Base-by-base conservation (phyloP, 495 filamentous ascomycete species). In the Lasiosphaeria miniovina region DNA sequence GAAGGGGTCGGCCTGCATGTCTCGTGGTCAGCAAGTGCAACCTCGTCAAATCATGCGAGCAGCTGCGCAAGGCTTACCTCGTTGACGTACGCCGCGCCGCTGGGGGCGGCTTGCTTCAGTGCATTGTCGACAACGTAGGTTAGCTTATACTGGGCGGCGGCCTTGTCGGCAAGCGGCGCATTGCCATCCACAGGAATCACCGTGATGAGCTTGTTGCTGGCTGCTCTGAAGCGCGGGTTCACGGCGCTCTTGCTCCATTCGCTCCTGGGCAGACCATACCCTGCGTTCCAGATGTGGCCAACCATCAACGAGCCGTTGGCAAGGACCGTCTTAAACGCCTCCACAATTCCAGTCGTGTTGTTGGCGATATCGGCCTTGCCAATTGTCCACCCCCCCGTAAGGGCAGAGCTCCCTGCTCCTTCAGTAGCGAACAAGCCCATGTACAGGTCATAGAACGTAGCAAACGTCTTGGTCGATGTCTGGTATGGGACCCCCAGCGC, bases 211-310 rank as follows among this genome's bases (percentile, higher is more conserved):
- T 81, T 80, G 69, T 80, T 69, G 36, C 77, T 75, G 4, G 75
- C 75, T 48, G 74, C 61, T 50, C 81, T 72, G 65, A 78, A 80
- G 11, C 61, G 62, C 4, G 73, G 75, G 59, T 78, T 70, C 3
- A 75, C 63, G 15, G 75, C 69, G 52, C 69, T 76, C 15, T 73
- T 69, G 54, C 49, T 56, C 64, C 65, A 68, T 59, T 72, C 58
- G 33, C 35, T 49, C 32, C 61, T 34, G 1, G 75, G 73, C 43
- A 68, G 61, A 33, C 69, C 74, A 31, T 70, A 58, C 11, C 81
- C 79, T 14, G 78, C 79, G 55, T 76, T 73, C 64, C 80, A 75
- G 59, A 81, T 71, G 64, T 84, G 80, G 1, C 80, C 79, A 45
- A 82, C 70, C n/a, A 80, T 60, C 55, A 77, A 66, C 6, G 70